Conservation (phyloP, 805 yeast species). For the Ogataea ganodermae region DNA sequence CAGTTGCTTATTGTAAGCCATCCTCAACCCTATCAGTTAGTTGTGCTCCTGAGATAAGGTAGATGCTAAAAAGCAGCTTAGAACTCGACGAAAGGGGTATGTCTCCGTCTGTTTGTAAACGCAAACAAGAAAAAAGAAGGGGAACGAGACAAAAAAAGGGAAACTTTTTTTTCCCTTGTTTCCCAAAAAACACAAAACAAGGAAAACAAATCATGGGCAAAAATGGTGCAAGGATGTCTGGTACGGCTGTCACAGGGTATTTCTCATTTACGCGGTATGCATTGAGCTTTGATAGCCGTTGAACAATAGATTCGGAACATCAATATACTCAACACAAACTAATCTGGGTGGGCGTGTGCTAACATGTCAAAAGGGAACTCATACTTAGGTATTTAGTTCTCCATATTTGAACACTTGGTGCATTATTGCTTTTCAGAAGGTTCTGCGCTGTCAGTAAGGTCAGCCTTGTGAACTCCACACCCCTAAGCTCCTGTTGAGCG, state of each 20-base stretch:
- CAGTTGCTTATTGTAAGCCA: slow-evolving; percentile 27
- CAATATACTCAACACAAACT: too few species aligned
- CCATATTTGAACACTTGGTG: too few species aligned
- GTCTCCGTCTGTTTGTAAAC: not conserved
- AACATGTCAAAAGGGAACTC: too few species aligned
- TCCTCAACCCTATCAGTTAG: not conserved
- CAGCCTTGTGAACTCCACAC: too few species aligned
- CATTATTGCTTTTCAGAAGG: too few species aligned
- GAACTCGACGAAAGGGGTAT: slow-evolving; percentile 2
- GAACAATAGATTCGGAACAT: too few species aligned
- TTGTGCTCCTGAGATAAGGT: slow-evolving; percentile 1
- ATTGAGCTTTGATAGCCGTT: too few species aligned
- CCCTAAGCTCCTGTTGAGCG: too few species aligned
- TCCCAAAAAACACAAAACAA: slow-evolving; percentile 9
- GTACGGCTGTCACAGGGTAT: not conserved
- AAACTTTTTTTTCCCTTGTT: not conserved
- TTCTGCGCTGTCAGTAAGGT: too few species aligned
- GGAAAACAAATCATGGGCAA: slow-evolving; percentile 10
- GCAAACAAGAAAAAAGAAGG: not conserved
- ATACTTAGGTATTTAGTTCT: too few species aligned
- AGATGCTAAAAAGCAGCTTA: not conserved
- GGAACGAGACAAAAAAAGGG: slow-evolving; percentile 5
- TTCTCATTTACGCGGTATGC: too few species aligned
- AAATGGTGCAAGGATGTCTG: slow-evolving; percentile 1
- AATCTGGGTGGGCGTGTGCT: too few species aligned